phyloP scores from a whole-genome alignment of 2,329 filamentous ascomycete genomes.

The Fusarium nodosum region DNA sequence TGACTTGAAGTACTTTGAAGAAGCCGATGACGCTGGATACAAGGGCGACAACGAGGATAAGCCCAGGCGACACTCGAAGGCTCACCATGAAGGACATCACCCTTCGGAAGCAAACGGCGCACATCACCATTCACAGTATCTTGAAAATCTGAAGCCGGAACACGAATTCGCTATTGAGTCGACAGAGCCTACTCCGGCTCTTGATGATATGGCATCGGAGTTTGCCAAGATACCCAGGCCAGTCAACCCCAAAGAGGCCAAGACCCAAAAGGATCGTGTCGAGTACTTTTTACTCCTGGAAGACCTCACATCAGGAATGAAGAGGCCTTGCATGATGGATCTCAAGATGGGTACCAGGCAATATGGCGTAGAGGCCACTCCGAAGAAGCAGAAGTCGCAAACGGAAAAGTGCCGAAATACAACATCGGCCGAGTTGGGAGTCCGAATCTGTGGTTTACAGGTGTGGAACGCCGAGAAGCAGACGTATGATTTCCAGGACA shows the following conservation, averaged over 20 bases:
- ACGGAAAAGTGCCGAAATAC: constrained; percentile 92
- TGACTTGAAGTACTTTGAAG: constrained; percentile 91
- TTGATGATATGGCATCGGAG: constrained; percentile 37
- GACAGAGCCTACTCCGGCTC: constrained; percentile 55
- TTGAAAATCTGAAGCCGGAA: constrained; percentile 54
- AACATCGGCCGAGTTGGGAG: constrained; percentile 90
- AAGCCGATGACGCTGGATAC: constrained; percentile 87
- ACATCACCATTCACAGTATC: constrained; percentile 14
- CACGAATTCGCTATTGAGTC: constrained; percentile 52
- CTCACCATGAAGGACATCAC: constrained; percentile 13
- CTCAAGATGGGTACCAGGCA: constrained; percentile 99
- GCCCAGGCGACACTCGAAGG: constrained; percentile 23
- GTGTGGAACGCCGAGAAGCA: constrained; percentile 91
- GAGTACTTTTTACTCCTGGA: constrained; percentile 95
- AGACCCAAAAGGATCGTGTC: constrained; percentile 75
- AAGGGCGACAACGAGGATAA: constrained; percentile 68
- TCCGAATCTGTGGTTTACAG: constrained; percentile 94
- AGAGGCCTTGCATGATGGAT: constrained; percentile 94
- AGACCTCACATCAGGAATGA: constrained; percentile 97
- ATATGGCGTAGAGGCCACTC: constrained; percentile 90
- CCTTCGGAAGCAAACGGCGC: constrained; percentile 30
- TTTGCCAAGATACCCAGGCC: constrained; percentile 68
- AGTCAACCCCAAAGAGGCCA: constrained; percentile 82
- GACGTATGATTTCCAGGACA: constrained; percentile 95
- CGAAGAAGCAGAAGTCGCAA: constrained; percentile 94